Evolutionary conservation across 768 basidiomycete species (phyloP).

Genomic region (Gymnopilus junonius): DNA sequence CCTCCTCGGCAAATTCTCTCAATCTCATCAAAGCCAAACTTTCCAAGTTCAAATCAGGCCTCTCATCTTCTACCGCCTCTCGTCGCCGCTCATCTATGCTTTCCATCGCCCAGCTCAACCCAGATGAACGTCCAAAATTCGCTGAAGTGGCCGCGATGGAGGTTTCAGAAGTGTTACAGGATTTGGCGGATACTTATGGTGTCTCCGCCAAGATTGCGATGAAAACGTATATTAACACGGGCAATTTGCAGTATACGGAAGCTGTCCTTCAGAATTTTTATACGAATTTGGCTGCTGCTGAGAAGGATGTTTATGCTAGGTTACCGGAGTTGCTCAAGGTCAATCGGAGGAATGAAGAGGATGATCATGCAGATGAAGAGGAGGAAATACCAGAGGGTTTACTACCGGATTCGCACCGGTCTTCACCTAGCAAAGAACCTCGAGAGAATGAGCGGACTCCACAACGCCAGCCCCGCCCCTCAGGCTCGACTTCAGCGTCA

Average conservation of each 20-base stretch:
- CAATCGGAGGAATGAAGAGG: too few species aligned
- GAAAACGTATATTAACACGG: constrained; percentile 12
- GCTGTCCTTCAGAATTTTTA: constrained; percentile 7
- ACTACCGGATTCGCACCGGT: background rate
- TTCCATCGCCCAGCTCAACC: constrained; percentile 7
- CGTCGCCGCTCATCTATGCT: background rate
- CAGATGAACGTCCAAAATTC: constrained; percentile 3
- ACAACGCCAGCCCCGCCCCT: background rate
- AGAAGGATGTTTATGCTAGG: background rate
- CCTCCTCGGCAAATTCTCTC: background rate
- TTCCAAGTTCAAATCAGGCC: background rate
- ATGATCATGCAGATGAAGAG: constrained; percentile 5
- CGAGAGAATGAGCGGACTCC: background rate
- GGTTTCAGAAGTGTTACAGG: background rate
- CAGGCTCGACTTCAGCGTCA: background rate
- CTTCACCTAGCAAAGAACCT: background rate
- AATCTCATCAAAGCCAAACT: too few species aligned
- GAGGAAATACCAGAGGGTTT: constrained; percentile 13
- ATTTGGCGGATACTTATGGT: constrained; percentile 12
- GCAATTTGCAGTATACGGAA: constrained; percentile 15
- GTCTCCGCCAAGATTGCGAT: constrained; percentile 14
- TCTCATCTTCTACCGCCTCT: background rate
- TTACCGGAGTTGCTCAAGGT: background rate
- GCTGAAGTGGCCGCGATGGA: constrained; percentile 12
- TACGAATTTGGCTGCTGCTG: background rate